A percentile compares a stretch with the other conserved stretches of the same genome.
Evolutionary conservation across 2,329 filamentous ascomycete genomes (phyloP).

Genomic region (Phymatotrichopsis omnivora): DNA sequence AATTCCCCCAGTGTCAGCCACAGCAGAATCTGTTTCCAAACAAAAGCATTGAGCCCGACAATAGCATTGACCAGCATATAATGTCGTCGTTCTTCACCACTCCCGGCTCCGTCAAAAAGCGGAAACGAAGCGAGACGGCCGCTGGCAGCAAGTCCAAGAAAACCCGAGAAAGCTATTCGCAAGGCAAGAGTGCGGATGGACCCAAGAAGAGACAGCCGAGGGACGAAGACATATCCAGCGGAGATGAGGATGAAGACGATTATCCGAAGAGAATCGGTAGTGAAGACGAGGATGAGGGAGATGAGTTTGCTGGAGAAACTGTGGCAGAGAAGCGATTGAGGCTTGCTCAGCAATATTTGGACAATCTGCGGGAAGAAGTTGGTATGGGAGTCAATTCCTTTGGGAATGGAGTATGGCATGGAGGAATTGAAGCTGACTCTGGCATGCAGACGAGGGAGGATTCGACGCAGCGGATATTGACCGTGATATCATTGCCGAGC

Average conservation of each 20-base stretch:
- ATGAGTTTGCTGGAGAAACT: conserved; percentile 72
- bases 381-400: conserved; percentile 17
- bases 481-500: conserved; percentile 78
- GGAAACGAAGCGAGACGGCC: conserved; percentile 57
- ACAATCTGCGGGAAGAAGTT: conserved; percentile 68
- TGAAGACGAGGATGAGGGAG: conserved; percentile 40
- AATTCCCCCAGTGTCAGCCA: too few species aligned
- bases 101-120: conserved; percentile 78
- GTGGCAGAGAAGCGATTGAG: conserved; percentile 77
- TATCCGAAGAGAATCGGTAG: conserved; percentile 33
- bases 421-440: conserved; percentile 40
- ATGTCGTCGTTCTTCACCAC: conserved; percentile 97
- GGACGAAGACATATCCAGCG: conserved; percentile 67
- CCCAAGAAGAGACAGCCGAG: conserved; percentile 41
- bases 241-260: conserved; percentile 56
- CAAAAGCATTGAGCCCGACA: too few species aligned
- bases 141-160: conserved; percentile 38
- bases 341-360: conserved; percentile 83
- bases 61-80: neutral
- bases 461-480: conserved; percentile 95
- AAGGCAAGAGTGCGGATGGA: conserved; percentile 4
- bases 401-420: neutral
- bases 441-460: conserved; percentile 52
- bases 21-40: too few species aligned
- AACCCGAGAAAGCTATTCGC: conserved; percentile 33